Percentiles rank a stretch among this genome's conserved stretches.
Evolutionary conservation across 768 basidiomycete genomes (phyloP).

Genomic region (Pleurotus platypus): DNA sequence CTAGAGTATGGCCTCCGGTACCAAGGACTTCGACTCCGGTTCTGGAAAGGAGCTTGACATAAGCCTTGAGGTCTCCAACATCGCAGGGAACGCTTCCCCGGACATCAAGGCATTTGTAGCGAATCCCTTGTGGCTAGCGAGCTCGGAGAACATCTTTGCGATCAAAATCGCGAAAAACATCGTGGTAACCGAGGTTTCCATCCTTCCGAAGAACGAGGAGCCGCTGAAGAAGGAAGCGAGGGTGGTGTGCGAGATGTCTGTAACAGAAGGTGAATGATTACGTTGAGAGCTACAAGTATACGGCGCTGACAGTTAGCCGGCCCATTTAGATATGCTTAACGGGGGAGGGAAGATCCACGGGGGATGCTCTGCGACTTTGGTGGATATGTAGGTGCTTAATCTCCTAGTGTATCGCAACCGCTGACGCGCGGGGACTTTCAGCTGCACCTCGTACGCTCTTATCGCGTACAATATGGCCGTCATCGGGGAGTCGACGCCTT

Average conservation of each 20-base stretch:
- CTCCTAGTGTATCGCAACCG: too few relatives aligned
- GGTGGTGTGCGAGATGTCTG: constrained; percentile 24
- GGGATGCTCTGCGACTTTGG: constrained; percentile 49
- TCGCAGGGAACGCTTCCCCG: constrained; percentile 16
- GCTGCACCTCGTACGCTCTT: constrained; percentile 3
- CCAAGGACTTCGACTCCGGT: not conserved
- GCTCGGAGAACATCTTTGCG: constrained; percentile 11
- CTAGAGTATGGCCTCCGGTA: not conserved
- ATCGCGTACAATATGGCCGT: constrained; percentile 3
- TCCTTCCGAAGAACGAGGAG: constrained; percentile 23
- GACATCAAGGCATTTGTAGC: constrained; percentile 11
- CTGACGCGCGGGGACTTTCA: not conserved
- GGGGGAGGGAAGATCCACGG: constrained; percentile 47
- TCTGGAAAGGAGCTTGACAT: not conserved
- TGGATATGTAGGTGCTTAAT: constrained; percentile 28
- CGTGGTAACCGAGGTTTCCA: constrained; percentile 17
- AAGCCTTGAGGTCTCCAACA: not conserved
- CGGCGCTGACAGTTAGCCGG: constrained; percentile 16
- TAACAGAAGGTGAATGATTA: constrained; percentile 19
- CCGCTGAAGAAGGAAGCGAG: constrained; percentile 22
- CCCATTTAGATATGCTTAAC: constrained; percentile 31
- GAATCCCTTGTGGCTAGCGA: not conserved
- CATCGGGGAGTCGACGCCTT: not conserved
- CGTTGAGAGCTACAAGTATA: not conserved
- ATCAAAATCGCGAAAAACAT: constrained; percentile 13